Base-by-base conservation (phyloP, 2,329 filamentous ascomycete species). In the Aspergillus fructus region DNA sequence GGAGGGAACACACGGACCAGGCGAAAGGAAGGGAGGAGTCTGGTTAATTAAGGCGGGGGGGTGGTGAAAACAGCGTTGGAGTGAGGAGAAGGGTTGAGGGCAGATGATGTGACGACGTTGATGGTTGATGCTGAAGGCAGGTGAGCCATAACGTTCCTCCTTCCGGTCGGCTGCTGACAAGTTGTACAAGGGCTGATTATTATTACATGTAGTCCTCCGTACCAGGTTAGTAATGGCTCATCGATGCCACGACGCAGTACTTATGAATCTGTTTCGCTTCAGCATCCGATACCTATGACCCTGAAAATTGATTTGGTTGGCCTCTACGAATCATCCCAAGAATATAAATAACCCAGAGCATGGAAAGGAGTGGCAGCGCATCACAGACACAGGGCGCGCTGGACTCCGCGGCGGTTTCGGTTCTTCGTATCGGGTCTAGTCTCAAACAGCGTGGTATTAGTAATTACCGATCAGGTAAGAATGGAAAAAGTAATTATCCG, bases 101-200 rank as follows among this genome's bases (percentile, higher is more conserved):
- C 49, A 50, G 55, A 54, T 41, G 55, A 58, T 54, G 45, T 50
- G 55, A 53, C 50, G 54, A 56, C 40, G 48, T 30, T 40, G 48
- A 56, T 49, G 37, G 39, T 45, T 30, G 41, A 30, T 30, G 27
- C 27, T 9, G 55, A 48, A 33, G 45, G 55, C 45, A 46, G 50
- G n/a, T 49, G 43, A 53, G 40, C 23, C 50, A 54, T 58, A 58
- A 58, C 53, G 24, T 15, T 51, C 19, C 50, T 23, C 24, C 43
- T 54, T 42, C 34, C 42, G 45, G 37, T 46, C 46, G 47, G 46
- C 27, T 49, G 46, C 47, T 55, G 46, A 55, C 46, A 42, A 55
- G 52, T 34, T 49, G 51, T 33, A 47, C 51, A 41, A 53, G 51
- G 51, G 27, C 19, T 15, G 19, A 46, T 40, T 53, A 53, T 15